Percentiles rank a stretch among this genome's conserved stretches.
These are phyloP conservation scores for Agastache rugosa DNA, from an alignment of 257 asterid species.

Conservation along the genomic window DNA sequence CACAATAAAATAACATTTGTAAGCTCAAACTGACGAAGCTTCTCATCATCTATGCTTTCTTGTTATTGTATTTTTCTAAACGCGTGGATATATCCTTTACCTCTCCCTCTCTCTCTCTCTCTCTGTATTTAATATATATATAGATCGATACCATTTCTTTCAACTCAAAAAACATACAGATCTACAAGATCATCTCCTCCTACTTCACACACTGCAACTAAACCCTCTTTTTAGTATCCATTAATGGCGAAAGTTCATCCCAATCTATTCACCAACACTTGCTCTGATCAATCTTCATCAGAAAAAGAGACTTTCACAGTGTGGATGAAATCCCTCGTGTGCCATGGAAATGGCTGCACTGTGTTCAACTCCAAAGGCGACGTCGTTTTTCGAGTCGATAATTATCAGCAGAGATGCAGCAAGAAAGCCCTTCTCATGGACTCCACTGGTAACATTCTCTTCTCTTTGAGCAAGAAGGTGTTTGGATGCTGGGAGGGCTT, in stretches of 20 bases:
- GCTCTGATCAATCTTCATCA: constrained; percentile 27
- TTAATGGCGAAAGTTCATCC: constrained; percentile 74
- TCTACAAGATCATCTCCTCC: not conserved
- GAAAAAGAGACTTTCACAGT: constrained; percentile 57
- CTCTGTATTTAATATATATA: too few species aligned
- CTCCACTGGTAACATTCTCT: constrained; percentile 59
- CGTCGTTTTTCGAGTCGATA: constrained; percentile 68
- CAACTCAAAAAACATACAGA: not conserved
- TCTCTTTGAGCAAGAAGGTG: constrained; percentile 71
- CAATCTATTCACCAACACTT: constrained; percentile 25
- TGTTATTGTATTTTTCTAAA: constrained; percentile 2
- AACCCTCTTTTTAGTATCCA: not conserved
- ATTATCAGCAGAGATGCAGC: constrained; percentile 61
- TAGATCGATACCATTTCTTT: not conserved
- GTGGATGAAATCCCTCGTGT: constrained; percentile 87
- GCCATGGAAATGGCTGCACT: constrained; percentile 84
- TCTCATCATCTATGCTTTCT: not conserved
- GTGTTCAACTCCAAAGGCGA: constrained; percentile 68
- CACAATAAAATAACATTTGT: not conserved
- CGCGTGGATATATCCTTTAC: not conserved
- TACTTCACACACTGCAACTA: not conserved
- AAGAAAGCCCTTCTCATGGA: constrained; percentile 75
- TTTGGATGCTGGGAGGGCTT: constrained; percentile 66
- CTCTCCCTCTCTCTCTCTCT: too few species aligned
- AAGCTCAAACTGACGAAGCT: not conserved